Evolutionary conservation across 1,284 basidiomycete genomes (phyloP).

Genomic region (Fomitiporia mediterranea): DNA sequence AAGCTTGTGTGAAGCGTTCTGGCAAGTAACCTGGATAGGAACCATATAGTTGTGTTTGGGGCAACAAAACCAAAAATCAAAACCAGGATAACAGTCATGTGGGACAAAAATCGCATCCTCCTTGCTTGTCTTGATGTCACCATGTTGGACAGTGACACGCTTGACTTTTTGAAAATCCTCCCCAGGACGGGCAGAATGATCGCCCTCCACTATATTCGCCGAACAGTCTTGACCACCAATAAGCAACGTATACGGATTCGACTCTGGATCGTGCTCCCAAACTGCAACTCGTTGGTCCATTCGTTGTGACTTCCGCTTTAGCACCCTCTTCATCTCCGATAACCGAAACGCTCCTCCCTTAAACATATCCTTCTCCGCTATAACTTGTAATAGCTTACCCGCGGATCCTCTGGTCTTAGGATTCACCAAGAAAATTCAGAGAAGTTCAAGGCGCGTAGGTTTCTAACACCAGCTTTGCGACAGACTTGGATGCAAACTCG

Average conservation of each 20-base stretch:
- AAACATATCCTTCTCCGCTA: not conserved
- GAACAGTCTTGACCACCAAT: not conserved
- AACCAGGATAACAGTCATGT: not conserved
- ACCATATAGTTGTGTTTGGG: not conserved
- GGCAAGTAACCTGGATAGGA: not conserved
- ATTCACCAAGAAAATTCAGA: not conserved
- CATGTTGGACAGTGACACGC: not conserved
- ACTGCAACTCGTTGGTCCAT: not conserved
- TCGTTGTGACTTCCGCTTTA: not conserved
- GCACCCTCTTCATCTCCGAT: not conserved
- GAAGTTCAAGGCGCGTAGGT: not conserved
- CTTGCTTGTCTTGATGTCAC: not conserved
- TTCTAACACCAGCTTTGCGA: not conserved
- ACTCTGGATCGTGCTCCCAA: not conserved
- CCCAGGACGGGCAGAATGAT: not conserved
- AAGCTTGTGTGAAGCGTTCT: not conserved
- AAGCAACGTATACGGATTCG: not conserved
- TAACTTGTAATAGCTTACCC: conserved; percentile 1
- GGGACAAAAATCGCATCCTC: not conserved
- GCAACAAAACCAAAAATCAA: not conserved
- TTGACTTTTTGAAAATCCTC: too few relatives aligned
- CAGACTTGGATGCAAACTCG: not conserved
- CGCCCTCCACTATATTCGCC: not conserved
- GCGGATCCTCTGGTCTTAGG: conserved; percentile 2
- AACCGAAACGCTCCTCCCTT: not conserved